Conservation (phyloP, 1,139 yeast species). For the Saccharomyces hybrid region DNA sequence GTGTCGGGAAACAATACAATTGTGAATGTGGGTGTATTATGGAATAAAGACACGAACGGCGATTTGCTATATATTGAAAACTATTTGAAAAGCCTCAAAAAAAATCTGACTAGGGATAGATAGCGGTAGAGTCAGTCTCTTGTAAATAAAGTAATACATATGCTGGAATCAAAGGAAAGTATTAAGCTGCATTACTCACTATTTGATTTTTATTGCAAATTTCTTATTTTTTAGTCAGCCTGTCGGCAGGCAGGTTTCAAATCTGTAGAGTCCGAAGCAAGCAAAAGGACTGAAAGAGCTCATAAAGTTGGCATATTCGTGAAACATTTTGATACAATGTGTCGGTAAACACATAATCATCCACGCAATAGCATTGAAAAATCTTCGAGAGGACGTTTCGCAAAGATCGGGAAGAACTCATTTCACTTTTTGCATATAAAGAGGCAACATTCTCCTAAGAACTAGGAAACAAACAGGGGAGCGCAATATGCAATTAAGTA, state of each 20-base stretch:
- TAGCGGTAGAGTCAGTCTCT: neutral
- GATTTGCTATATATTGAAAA: slow-evolving; percentile 10
- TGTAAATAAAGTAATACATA: neutral
- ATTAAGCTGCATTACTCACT: neutral
- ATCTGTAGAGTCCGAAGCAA: neutral
- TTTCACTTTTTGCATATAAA: neutral
- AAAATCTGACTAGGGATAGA: slow-evolving; percentile 1
- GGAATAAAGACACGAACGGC: slow-evolving; percentile 11
- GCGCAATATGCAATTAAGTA: slow-evolving; percentile 12
- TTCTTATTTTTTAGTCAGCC: neutral
- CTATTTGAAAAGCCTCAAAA: slow-evolving; percentile 7
- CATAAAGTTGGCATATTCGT: neutral
- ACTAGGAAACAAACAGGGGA: neutral
- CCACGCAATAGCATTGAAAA: neutral
- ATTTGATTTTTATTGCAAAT: neutral
- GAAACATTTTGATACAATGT: neutral
- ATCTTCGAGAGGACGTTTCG: neutral
- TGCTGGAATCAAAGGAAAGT: neutral
- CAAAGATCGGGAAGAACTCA: neutral
- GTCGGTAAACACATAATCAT: neutral
- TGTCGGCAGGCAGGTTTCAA: neutral
- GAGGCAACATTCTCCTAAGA: neutral
- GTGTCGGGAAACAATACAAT: neutral
- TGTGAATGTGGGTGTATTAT: slow-evolving; percentile 8
- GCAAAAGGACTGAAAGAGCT: neutral